Base-by-base conservation (phyloP, 2,329 filamentous ascomycete genomes). In the Catunica adiposa region DNA sequence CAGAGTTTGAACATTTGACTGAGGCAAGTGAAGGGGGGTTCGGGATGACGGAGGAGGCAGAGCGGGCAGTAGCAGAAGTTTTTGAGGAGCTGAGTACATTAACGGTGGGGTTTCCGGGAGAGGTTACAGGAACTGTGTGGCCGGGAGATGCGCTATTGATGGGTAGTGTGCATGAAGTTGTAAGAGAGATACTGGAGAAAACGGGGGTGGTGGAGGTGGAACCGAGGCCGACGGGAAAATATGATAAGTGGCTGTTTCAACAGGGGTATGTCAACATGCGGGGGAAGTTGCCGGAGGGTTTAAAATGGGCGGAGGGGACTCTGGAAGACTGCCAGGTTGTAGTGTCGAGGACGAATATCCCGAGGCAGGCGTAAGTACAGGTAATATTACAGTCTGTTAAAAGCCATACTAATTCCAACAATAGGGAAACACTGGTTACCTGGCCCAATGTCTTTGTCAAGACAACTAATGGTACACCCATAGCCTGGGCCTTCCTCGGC, bases 401-500 rank as follows among this genome's bases (percentile, higher is more conserved):
- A 31, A 3, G n/a, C 9, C 8, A 17, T 20, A 40, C 38, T 57
- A 15, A 50, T 40, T 34, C 6, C 29, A 14, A 1, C 17, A 29
- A 11, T 34, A 74, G 70, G 59, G 65, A 70, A 8, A 74, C 67
- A 11, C 64, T 76, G 25, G 61, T 67, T 57, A 63, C 64, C 22
- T 67, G 76, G 44, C 75, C 74, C 1, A 77, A 70, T 59, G 64
- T 71, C 38, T 68, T 71, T 1, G 66, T 80, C 20, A 72, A 73
- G 54, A 63, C 70, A 0, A 62, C 65, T 1, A 70, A 75, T 17
- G 71, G 70, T 1, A 73, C 67, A 1, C 72, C 75, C 0, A 67
- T 86, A 3, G 78, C 81, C 0, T 87, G 83, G 83, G 76, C 74
- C 0, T 84, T 86, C 40, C 6, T 25, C 67, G 80, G 78, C 0